Conservation (phyloP, 1,139 yeast genomes). For the Nakaseomyces glabratus region DNA sequence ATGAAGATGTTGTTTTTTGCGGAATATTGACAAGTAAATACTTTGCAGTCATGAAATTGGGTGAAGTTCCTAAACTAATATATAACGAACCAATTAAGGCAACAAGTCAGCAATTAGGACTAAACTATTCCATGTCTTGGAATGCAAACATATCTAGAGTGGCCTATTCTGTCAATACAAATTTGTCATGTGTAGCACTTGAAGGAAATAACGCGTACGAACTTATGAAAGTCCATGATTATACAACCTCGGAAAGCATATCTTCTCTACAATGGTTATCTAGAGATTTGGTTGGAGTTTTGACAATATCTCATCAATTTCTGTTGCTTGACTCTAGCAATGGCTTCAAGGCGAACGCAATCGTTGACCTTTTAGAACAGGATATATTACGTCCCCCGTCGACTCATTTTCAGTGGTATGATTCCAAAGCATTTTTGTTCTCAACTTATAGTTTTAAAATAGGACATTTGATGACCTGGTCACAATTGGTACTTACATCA, state of each 20-base stretch:
- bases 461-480: constrained; percentile 28
- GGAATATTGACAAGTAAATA: constrained; percentile 52
- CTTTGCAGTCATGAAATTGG: constrained; percentile 42
- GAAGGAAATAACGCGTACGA: constrained; percentile 1
- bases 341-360: constrained; percentile 32
- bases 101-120: constrained; percentile 4
- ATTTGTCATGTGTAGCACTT: constrained; percentile 30
- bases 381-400: constrained; percentile 35
- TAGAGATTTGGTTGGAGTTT: constrained; percentile 40
- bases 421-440: constrained; percentile 17
- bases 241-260: constrained; percentile 40
- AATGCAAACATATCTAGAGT: constrained; percentile 38
- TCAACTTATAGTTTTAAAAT: constrained; percentile 22
- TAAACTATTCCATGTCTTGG: constrained; percentile 42
- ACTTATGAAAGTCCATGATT: constrained; percentile 34
- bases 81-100: neutral
- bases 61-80: constrained; percentile 1
- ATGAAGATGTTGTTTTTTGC: constrained; percentile 40
- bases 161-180: constrained; percentile 14
- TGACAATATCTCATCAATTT: constrained; percentile 42
- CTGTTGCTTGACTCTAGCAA: constrained; percentile 32
- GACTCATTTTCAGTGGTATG: constrained; percentile 29
- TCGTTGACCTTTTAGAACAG: constrained; percentile 39
- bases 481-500: constrained; percentile 23
- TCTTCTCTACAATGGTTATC: constrained; percentile 55